A percentile compares a stretch with the other conserved stretches of the same genome.
phyloP scores from a whole-genome alignment of 345 rosid species.

The Sisymbrium irio region DNA sequence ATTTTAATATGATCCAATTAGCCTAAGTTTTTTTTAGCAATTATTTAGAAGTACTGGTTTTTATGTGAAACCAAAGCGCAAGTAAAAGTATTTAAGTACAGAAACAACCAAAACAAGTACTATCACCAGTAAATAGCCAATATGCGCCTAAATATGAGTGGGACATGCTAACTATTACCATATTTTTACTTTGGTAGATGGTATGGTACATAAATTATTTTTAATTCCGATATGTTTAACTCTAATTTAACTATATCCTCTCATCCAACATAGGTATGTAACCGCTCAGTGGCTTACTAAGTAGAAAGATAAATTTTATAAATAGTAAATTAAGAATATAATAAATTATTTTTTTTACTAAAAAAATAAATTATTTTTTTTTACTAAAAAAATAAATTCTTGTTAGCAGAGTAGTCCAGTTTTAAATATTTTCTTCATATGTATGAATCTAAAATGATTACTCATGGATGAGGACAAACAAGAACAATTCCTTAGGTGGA shows the following conservation, averaged over 20 bases:
- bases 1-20: no score
- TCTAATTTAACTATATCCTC: no score
- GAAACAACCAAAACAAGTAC: neutral
- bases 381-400: no score
- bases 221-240: neutral
- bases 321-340: neutral
- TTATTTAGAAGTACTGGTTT: neutral
- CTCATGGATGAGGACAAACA: neutral
- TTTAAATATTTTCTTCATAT: neutral
- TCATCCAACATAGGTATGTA: no score
- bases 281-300: no score
- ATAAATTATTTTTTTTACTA: no score
- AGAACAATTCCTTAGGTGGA: neutral
- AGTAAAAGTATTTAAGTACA: conserved; percentile 5
- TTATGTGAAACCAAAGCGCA: conserved; percentile 15
- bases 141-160: conserved; percentile 10
- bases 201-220: neutral
- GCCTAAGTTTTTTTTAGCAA: no score
- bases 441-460: neutral
- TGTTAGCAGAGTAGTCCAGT: neutral
- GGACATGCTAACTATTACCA: conserved; percentile 19
- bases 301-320: neutral
- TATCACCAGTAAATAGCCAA: conserved; percentile 3
- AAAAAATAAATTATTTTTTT: no score
- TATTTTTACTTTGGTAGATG: neutral